A percentile compares a stretch with the other conserved stretches of the same genome.
phyloP scores from a whole-genome alignment of 1,284 basidiomycete species.

The Leccinum discolor region DNA sequence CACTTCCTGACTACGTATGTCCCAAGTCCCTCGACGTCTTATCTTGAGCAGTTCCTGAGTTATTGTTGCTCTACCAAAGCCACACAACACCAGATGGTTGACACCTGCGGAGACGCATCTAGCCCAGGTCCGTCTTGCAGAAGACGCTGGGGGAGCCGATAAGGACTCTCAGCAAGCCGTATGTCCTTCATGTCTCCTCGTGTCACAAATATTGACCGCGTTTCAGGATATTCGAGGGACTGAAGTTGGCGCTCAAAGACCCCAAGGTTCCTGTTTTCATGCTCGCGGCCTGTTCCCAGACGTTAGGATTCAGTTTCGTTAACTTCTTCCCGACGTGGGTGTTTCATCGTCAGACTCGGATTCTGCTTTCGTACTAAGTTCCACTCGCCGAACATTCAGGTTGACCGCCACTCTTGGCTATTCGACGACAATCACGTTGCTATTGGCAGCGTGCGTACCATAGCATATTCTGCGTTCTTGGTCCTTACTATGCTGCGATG shows the following conservation, averaged over 20 bases:
- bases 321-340: conserved; percentile 1
- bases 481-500: background rate
- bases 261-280: background rate
- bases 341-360: background rate
- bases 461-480: background rate
- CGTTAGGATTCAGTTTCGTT: background rate
- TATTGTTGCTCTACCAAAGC: conserved; percentile 35
- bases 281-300: background rate
- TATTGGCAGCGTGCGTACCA: background rate
- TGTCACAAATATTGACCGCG: background rate
- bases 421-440: background rate
- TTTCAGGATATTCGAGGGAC: background rate
- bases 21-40: background rate
- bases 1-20: conserved; percentile 57
- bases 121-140: conserved; percentile 34
- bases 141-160: background rate
- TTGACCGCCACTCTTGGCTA: conserved; percentile 1
- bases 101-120: conserved; percentile 57
- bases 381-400: background rate
- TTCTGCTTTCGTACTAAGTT: background rate
- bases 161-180: background rate
- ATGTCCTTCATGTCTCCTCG: background rate
- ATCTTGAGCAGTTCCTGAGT: background rate
- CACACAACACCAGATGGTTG: conserved; percentile 70
- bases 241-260: background rate